Evolutionary conservation across 2,329 filamentous ascomycete species (phyloP), one percentile per base, ranked within the genome.

Genomic region (Colletotrichum musae): DNA sequence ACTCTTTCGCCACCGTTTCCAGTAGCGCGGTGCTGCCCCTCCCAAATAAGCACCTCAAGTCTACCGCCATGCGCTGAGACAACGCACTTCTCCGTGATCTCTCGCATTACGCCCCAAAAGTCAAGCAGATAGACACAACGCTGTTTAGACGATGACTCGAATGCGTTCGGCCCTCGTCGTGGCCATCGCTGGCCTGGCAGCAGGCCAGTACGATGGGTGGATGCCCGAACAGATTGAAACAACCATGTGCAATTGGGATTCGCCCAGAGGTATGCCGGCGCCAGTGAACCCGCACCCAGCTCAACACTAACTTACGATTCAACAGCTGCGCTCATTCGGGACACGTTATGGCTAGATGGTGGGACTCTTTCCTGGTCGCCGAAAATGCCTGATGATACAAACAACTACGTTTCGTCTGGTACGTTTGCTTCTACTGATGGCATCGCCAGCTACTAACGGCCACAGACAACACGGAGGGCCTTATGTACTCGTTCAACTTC

Each of bases 261-360:
- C 83, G 72, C 80, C 80, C 15, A 79, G 83, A 80, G 82, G 83
- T 83, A 74, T 32, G 68, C 75, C 64, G 36, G 15, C 16, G 12
- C n/a, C 43, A 2, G 13, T 12, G 1, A 21, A n/a, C 2, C 3
- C 4, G 5, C 4, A 15, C 3, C 5, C 13, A n/a, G 21, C 28
- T 58, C 36, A 43, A 28, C 6, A 41, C 16, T 43, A 6, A 58
- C 21, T 15, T 2, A 18, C 10, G 3, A 6, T 36, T 6, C 32
- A 50, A 28, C 73, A 91, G 90, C 85, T 70, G 85, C 86, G 45
- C 78, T 90, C 3, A 78, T 92, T 43, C 85, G 85, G 50, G 89
- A 93, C 73, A 89, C 85, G 2, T 79, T 92, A 16, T 93, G 91
- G 74, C 77, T 93, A 24, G 90, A 93, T 75, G 91, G 91, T 45